Base-by-base conservation (phyloP, 805 yeast genomes). In the Myxozyma neotropica region DNA sequence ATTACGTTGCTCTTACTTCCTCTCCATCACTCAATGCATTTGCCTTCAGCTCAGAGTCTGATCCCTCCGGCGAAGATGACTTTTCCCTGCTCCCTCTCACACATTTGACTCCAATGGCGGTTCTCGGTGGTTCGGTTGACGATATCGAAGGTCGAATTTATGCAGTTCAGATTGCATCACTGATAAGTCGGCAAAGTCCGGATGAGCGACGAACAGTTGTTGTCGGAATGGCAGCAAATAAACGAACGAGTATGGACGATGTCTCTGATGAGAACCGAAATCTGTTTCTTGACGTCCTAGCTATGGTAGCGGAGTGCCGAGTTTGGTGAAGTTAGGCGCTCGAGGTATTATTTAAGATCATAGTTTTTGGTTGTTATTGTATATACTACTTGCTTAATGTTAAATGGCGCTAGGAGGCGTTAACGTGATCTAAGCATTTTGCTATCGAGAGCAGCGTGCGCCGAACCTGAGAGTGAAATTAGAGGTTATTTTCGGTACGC, bases 201-300 rank as follows among this genome's bases (percentile, higher is more conserved):
- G 60, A 58, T 26, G 66, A 62, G 53, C 43, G 64, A 42, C 33
- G 66, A 29, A 38, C 53, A 12, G 61, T 62, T 8, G 56, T 62
- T 10, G 52, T 62, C 19, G 58, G 61, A 19, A 36, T 62, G 61
- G 55, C 64, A 27, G 48, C 50, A 29, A 27, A 19, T 21, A 49
- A n/a, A 43, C 35, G 27, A 24, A 44, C 27, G 43, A 29, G 19
- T 42, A 47, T n/a, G 23, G 56, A 36, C 31, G 55, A 26, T 27
- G 44, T 43, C 40, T 17, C 55, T 13, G 55, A 47, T 27, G 58
- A 40, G 35, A 29, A n/a, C 21, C 48, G 55, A 8, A 38, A 36
- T 15, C 12, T 43, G 53, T 55, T 62, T 44, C 15, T 62, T 35
- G 64, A 58, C 31, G 40, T 59, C 15, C 40, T 62, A 40, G 43